phyloP scores from a whole-genome alignment of 2,329 filamentous ascomycete species.

The Ustulina deusta region DNA sequence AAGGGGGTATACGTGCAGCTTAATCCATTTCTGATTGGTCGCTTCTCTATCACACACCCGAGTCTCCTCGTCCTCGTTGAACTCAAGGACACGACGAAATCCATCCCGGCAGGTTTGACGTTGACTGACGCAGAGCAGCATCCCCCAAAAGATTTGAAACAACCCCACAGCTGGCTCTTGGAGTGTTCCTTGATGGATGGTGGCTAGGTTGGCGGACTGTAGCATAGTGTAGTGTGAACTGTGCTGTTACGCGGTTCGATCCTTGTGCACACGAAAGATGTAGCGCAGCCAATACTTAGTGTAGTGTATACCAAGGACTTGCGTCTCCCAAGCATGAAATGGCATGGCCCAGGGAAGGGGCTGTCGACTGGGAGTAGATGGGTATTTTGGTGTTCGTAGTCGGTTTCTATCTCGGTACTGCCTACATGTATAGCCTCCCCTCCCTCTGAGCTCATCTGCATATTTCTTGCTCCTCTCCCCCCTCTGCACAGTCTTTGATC shows the following conservation, averaged over 20 bases:
- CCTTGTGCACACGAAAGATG: constrained; percentile 13
- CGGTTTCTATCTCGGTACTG: constrained; percentile 11
- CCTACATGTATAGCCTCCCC: constrained; percentile 23
- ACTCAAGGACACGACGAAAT: background rate
- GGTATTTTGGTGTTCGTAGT: constrained; percentile 8
- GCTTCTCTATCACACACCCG: constrained; percentile 1
- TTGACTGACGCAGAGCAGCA: constrained; percentile 7
- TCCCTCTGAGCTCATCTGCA: background rate
- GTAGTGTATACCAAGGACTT: constrained; percentile 24
- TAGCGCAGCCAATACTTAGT: constrained; percentile 13
- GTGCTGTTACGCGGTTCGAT: constrained; percentile 23
- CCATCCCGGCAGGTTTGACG: background rate
- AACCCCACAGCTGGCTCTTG: constrained; percentile 20
- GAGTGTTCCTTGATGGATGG: constrained; percentile 6
- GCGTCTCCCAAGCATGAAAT: constrained; percentile 20
- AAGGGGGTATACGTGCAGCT: background rate
- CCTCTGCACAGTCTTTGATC: constrained; percentile 23
- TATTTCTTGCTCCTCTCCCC: constrained; percentile 16
- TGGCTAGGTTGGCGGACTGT: constrained; percentile 11
- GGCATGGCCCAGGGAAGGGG: constrained; percentile 2
- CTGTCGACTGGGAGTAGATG: constrained; percentile 13
- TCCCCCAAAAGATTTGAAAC: constrained; percentile 21
- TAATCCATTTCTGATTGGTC: background rate
- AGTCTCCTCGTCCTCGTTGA: constrained; percentile 7
- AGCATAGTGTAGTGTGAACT: constrained; percentile 6